Base-by-base conservation (phyloP, 345 rosid species). In the Salix dunnii region DNA sequence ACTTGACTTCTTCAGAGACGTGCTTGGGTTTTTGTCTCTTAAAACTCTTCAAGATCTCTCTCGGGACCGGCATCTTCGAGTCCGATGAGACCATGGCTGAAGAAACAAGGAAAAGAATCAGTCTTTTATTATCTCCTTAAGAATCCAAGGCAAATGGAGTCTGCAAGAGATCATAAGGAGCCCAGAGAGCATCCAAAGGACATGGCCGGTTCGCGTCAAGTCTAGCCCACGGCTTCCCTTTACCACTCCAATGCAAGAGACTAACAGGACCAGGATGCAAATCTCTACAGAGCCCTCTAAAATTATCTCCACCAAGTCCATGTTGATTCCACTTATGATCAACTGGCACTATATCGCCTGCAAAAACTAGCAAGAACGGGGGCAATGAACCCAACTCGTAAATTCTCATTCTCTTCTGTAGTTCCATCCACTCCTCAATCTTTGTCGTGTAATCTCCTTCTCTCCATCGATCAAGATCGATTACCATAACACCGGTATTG, bases 381-480 rank as follows among this genome's bases (percentile, higher is more conserved):
- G 97, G 97, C 68, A 92, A 68, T 3, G 97, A 92, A 78, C 97
- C 97, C 61, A 92, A 76, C 76, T 92, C 91, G 78, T 91, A 90
- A 42, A 91, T 91, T 69, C 94, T 88, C 86, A 84, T 88, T 42
- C 88, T 72, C 68, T 89, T 90, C 1, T 88, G 96, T 27, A 92
- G 74, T 81, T 88, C 91, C 98, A 94, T 92, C 98, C 98, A 94
- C 33, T 94, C 97, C 72, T 94, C 98, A 23, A 92, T 91, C 81
- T 83, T 89, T 16, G 84, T 72, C 0, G 92, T 91, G 82, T 85
- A 92, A 58, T 87, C 93, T 20, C 95, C 97, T 2, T 38, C 79
- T 6, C 95, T 86, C 98, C 98, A 94, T 71, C 94, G 82, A 21
- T 85, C 88, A 10, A 94, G 94, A 80, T 94, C 96, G 80, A 92